Base-by-base conservation (phyloP, 2,329 filamentous ascomycete species). In the Claviceps maximensis region DNA sequence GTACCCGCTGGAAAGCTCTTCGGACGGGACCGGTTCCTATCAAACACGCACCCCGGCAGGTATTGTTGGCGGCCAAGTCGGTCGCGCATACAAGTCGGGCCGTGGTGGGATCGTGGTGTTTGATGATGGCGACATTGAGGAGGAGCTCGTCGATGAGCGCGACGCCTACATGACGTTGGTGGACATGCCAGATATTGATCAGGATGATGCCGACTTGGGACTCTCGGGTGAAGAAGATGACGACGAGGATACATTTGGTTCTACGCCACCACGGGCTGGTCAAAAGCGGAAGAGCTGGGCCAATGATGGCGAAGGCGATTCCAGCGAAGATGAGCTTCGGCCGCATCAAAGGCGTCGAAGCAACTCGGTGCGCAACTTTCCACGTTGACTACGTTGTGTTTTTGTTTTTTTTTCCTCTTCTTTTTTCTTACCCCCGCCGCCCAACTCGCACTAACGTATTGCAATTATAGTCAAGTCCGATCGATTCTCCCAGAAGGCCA, bases 81-180 rank as follows among this genome's bases (percentile, higher is more conserved):
- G 79, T 27, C 78, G 80, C 15, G 72, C 76, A 0, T 96, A 94
- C 65, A 83, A 80, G 58, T 82, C 87, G 5, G 86, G 88, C 31
- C 85, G 79, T 62, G 91, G 91, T 19, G 93, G 93, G 0, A 86
- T 98, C 44, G 80, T 98, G 56, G 89, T 96, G 2, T 95, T 93
- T 66, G 93, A 97, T 63, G 93, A 97, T 64, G 93, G 91, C 1
- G 93, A 98, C 66, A 90, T 98, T 50, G 86, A 91, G 59, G 86
- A 91, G 59, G 87, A 90, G 36, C 72, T 98, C 36, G 69, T 68
- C 13, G 72, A 72, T 1, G 89, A 97, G 68, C 79, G 82, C 59
- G 83, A 88, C 55, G 90, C 93, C 41, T 97, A 94, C 63, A 79
- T 87, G 58, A 84, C 85, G n/a, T 72, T 97, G 50, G 75, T 88